phyloP scores from a whole-genome alignment of 2,329 filamentous ascomycete species.

The Trichoderma atrobrunneum region DNA sequence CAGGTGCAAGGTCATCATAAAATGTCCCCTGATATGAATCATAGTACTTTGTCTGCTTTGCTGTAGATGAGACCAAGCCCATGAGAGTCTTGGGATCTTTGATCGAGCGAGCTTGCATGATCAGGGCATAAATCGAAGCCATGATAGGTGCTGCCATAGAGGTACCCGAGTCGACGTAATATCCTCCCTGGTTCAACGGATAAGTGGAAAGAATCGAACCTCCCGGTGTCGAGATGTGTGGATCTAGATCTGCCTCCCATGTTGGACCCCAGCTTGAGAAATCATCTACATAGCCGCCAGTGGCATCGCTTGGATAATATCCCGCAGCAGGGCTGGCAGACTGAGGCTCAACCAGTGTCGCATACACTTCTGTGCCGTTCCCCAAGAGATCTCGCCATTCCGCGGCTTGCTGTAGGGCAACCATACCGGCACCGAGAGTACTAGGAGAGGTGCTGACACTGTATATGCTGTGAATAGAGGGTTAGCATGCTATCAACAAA shows the following conservation, averaged over 20 bases:
- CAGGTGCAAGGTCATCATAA: conserved; percentile 46
- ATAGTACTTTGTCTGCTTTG: conserved; percentile 49
- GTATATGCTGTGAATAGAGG: neutral
- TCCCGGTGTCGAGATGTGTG: conserved; percentile 53
- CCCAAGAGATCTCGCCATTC: neutral
- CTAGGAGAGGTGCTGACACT: conserved; percentile 24
- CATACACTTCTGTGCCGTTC: conserved; percentile 5
- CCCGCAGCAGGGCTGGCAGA: neutral
- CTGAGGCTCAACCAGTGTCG: neutral
- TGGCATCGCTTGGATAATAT: conserved; percentile 37
- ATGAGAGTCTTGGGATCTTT: conserved; percentile 48
- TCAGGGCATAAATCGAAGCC: conserved; percentile 53
- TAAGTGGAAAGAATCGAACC: conserved; percentile 59
- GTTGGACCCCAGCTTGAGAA: conserved; percentile 61
- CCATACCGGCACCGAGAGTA: conserved; percentile 35
- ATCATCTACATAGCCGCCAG: conserved; percentile 50
- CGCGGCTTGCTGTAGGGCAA: conserved; percentile 30
- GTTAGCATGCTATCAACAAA: neutral
- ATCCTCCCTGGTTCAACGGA: conserved; percentile 44
- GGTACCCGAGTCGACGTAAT: conserved; percentile 53
- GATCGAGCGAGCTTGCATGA: conserved; percentile 50
- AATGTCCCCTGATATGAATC: conserved; percentile 34
- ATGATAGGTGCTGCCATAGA: conserved; percentile 59
- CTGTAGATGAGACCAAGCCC: conserved; percentile 48
- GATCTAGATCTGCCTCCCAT: conserved; percentile 56